Conservation (phyloP, 1,284 basidiomycete genomes). For the Irpex rosettiformis region DNA sequence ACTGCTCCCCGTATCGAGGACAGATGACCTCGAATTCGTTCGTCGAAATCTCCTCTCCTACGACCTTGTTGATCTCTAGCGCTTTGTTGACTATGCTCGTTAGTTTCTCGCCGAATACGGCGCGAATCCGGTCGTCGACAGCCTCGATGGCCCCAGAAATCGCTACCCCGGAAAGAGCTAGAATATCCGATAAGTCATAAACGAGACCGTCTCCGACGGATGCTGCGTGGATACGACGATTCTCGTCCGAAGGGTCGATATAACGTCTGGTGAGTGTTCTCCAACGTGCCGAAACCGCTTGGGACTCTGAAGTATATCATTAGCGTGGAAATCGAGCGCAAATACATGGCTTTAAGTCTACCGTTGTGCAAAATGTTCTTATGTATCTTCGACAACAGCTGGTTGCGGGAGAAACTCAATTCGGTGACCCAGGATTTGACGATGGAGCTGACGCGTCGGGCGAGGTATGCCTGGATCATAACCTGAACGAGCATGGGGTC, state of each 20-base stretch:
- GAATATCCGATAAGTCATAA: neutral
- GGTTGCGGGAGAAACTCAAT: conserved; percentile 35
- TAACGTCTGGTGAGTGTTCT: conserved; percentile 6
- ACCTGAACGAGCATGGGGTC: conserved; percentile 49
- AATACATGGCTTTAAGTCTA: conserved; percentile 23
- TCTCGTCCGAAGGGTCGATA: neutral
- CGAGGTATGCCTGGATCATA: conserved; percentile 45
- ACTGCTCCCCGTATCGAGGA: neutral
- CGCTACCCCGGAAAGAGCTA: neutral
- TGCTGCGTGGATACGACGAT: too few relatives aligned
- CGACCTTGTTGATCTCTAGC: neutral
- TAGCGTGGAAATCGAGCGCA: neutral
- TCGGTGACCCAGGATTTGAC: conserved; percentile 49
- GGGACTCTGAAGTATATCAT: neutral
- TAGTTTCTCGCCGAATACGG: neutral
- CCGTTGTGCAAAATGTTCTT: conserved; percentile 41
- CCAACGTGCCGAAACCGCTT: conserved; percentile 10
- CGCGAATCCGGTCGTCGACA: neutral
- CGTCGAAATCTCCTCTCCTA: neutral
- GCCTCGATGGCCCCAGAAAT: neutral
- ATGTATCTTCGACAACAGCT: conserved; percentile 42
- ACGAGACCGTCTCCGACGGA: neutral
- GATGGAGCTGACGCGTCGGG: conserved; percentile 40
- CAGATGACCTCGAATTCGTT: neutral
- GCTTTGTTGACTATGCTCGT: neutral